Evolutionary conservation across 495 filamentous ascomycete genomes (phyloP), one percentile per base, ranked within the genome.

Genomic region (Annulohypoxylon maeteangense): DNA sequence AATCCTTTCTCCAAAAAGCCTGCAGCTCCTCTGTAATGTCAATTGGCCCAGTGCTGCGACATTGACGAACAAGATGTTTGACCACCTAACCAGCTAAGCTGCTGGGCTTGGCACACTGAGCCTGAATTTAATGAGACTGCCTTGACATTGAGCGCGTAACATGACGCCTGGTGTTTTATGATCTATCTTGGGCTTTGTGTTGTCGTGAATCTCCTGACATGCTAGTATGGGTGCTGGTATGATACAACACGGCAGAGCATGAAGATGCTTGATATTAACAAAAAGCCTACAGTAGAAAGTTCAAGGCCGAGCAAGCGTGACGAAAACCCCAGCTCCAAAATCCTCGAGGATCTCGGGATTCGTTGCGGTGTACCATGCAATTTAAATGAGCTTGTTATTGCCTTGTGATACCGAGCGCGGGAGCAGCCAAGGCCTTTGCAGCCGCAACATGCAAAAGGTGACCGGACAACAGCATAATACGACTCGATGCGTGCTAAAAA

Each of bases 311-410:
- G 45, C 61, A 65, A 56, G 23, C 61, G 27, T 57, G 38, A 61
- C 53, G 60, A 48, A 40, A 62, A 65, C 51, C 56, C 70, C 47
- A 62, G 55, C 47, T 6, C 48, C 47, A 38, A 44, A 51, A 51
- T 72, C 70, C 70, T 72, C 56, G 65, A 68, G 70, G 70, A 72
- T 72, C 61, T 68, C 70, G 70, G 70, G 56, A 72, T 72, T 63
- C 55, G 65, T 65, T 61, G 70, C 70, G 59, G 55, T 62, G 62
- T 57, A 62, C 62, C 42, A 70, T 67, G 62, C 71, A 70, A 70
- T 70, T 62, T 70, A 74, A 66, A 70, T 74, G 66, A 70, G 70
- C 62, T 58, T 54, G 62, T 70, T 57, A 74, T 70, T 70, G 48
- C 66, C 57, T 67, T 25, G 71, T 74, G 62, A 56, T 70, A 74